Evolutionary conservation across 805 yeast species (phyloP).

Genomic region (Kodamaea kakaduensis): DNA sequence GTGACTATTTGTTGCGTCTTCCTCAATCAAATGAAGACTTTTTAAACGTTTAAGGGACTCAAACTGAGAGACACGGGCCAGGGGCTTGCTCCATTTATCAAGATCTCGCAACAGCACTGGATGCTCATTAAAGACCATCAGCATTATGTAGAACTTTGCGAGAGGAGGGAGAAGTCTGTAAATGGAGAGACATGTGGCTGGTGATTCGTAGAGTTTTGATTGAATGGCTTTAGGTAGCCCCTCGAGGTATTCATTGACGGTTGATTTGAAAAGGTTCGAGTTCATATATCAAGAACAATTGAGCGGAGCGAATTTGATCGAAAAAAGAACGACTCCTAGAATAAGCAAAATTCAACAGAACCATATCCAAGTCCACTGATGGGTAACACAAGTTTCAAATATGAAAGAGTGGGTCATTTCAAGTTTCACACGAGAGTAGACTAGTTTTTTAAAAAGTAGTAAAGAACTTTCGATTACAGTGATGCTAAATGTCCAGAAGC

Average conservation of each 20-base stretch:
- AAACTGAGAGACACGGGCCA: conserved; percentile 54
- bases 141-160: conserved; percentile 85
- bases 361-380: no score
- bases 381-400: no score
- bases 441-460: no score
- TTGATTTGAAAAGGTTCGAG: conserved; percentile 49
- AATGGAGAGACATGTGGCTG: conserved; percentile 94
- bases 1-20: conserved; percentile 44
- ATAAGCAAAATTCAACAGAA: no score
- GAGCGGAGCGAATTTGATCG: no score
- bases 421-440: no score
- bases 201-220: conserved; percentile 68
- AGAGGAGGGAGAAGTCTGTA: conserved; percentile 82
- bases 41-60: conserved; percentile 79
- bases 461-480: no score
- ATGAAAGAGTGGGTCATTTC: no score
- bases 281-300: conserved; percentile 10
- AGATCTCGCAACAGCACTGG: conserved; percentile 65
- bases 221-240: conserved; percentile 87
- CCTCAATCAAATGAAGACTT: conserved; percentile 70
- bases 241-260: conserved; percentile 85
- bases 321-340: background rate
- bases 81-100: conserved; percentile 70
- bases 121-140: conserved; percentile 76
- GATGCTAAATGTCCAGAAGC: no score